Evolutionary conservation across 108 stramenopile species (phyloP).

Genomic region (Cyclotella baltica): DNA sequence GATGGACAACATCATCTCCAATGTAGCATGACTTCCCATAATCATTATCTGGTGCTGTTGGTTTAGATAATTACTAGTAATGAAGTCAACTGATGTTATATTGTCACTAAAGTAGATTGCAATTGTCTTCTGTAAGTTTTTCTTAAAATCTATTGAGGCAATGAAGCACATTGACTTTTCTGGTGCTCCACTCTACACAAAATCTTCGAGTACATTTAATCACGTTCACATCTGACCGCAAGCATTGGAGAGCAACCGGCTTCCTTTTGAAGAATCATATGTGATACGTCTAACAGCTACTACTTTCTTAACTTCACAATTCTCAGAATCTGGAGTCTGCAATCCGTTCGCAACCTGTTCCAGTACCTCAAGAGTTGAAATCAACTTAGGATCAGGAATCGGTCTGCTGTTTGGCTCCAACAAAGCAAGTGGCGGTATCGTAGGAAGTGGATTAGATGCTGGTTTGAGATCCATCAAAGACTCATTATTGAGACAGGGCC

Average conservation of each 20-base stretch:
- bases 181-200: too few species aligned
- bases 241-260: background rate
- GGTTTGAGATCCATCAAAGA: background rate
- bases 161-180: too few species aligned
- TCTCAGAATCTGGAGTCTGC: background rate
- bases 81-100: too few species aligned
- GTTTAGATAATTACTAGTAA: too few species aligned
- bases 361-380: conserved; percentile 5
- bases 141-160: too few species aligned
- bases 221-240: background rate
- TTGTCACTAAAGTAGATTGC: too few species aligned
- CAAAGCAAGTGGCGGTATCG: conserved; percentile 2
- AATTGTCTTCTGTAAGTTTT: too few species aligned
- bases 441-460: background rate
- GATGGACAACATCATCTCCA: too few species aligned
- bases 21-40: too few species aligned
- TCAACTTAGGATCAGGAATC: background rate
- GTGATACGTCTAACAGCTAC: background rate
- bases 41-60: too few species aligned
- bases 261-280: background rate
- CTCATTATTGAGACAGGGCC: conserved; percentile 16
- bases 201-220: background rate
- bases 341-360: conserved; percentile 7
- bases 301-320: background rate
- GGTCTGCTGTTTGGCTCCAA: conserved; percentile 7